Percentiles rank a stretch among this genome's conserved stretches.
These are phyloP conservation scores for Ailanthus altissimus DNA, from an alignment of 345 rosid species.

Conservation along the genomic window DNA sequence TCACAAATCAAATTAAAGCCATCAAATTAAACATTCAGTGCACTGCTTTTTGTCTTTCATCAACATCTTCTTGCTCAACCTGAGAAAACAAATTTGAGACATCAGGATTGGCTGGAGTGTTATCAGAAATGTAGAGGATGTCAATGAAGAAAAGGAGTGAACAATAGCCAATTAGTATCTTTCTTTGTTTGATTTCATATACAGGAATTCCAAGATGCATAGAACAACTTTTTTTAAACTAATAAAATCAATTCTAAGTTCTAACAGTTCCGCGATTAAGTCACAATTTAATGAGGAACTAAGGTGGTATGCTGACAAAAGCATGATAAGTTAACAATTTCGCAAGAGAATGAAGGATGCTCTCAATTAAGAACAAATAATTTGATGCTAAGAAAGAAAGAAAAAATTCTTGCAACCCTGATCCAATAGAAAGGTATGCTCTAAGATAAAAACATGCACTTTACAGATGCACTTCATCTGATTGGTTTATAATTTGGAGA, in stretches of 20 bases:
- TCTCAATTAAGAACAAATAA: not conserved
- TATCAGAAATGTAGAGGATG: not conserved
- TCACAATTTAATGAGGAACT: not conserved
- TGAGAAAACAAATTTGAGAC: conserved; percentile 21
- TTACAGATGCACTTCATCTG: not conserved
- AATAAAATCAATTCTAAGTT: not conserved
- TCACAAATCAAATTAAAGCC: conserved; percentile 1
- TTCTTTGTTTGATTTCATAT: not conserved
- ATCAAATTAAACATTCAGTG: conserved; percentile 23
- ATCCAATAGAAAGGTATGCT: not conserved
- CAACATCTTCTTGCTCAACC: conserved; percentile 65
- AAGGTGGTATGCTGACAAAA: not conserved
- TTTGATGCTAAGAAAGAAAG: not conserved
- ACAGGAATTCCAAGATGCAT: not conserved
- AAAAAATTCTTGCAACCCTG: not conserved
- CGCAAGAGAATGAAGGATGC: not conserved
- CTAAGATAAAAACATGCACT: not conserved
- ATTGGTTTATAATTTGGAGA: not conserved
- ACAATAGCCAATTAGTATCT: not conserved
- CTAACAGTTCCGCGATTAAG: not conserved
- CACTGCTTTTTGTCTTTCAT: conserved; percentile 40
- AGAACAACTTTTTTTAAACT: not conserved
- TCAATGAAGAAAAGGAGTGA: not conserved
- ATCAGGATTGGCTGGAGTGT: not conserved
- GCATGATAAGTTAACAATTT: not conserved